phyloP scores from a whole-genome alignment of 129 eudicot species.

The Gnaphalium uliginosum region DNA sequence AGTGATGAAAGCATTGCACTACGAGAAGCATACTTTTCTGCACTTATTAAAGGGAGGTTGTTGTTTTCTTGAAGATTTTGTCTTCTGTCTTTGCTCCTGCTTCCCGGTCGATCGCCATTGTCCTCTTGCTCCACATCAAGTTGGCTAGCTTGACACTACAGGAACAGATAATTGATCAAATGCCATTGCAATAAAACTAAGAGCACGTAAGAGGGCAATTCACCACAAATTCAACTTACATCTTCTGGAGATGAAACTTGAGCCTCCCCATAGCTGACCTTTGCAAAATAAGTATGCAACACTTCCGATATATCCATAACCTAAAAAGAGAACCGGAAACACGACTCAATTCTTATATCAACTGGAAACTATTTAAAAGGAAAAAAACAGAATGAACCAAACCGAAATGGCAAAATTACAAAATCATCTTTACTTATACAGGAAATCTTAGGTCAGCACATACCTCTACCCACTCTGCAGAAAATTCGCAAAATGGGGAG shows the following conservation, averaged over 20 bases:
- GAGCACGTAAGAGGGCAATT: constrained; percentile 1
- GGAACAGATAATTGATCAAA: not conserved
- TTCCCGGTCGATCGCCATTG: constrained; percentile 26
- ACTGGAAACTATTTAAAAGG: not conserved
- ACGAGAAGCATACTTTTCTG: constrained; percentile 69
- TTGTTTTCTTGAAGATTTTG: constrained; percentile 26
- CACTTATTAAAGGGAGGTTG: constrained; percentile 41
- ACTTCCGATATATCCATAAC: constrained; percentile 68
- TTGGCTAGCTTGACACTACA: constrained; percentile 40
- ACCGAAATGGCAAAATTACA: not conserved
- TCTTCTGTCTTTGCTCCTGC: constrained; percentile 33
- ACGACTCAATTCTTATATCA: constrained; percentile 1
- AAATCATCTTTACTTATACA: not conserved
- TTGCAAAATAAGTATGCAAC: constrained; percentile 48
- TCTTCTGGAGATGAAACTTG: constrained; percentile 35
- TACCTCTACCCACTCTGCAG: constrained; percentile 92
- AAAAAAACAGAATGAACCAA: not conserved
- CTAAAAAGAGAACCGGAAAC: constrained; percentile 29
- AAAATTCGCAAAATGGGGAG: constrained; percentile 67
- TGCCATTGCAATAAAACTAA: not conserved
- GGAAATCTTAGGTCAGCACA: not conserved
- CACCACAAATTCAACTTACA: constrained; percentile 39
- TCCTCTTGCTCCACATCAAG: constrained; percentile 19
- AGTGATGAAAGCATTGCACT: constrained; percentile 70
- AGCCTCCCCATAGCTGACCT: constrained; percentile 45